Evolutionary conservation across 1,139 yeast species (phyloP), one percentile per base, ranked within the genome.

Genomic region (Waltiozyma sp.): DNA sequence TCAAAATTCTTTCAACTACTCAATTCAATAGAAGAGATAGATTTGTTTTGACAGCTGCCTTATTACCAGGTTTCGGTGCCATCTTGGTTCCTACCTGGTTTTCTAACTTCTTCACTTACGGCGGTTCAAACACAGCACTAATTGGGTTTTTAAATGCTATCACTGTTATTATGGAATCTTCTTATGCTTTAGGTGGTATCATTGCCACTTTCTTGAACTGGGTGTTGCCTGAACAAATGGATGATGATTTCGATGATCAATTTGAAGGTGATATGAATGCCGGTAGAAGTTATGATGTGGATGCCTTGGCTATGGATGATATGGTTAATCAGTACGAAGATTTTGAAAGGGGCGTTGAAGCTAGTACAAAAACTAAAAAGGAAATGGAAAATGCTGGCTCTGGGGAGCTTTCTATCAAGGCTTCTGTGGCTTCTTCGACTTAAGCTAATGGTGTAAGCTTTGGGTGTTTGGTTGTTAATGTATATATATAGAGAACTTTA

Each of bases 11-110:
- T 50, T 67, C 93, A 18, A 70, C 80, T 44, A 73, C 80, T 41
- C 80, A 81, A 43, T 85, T 87, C 66, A 81, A 91, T 16, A 77
- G 95, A 68, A 76, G 96, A 63, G 95, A 87, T 62, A 70, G 96
- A 53, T 84, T 88, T 58, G 77, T 88, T 39, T 71, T 87, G 43
- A 83, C 96, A 2, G 79, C 85, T 26, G 68, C 91, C 1, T 65
- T 85, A 43, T 65, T 84, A 59, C 81, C 84, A 41, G 96, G 96
- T 46, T 61, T 86, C 40, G 95, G 94, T 45, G 73, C 95, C 37
- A 72, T 80, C 37, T 68, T 88, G 54, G 81, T 85, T n/a, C 73
- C 80, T 24, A 60, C 66, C 56, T 88, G 95, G 95, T 88, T 87
- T 60, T 62, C 68, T 43, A 58, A 69, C 50, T 80, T 87, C 23